Evolutionary conservation across 2,329 filamentous ascomycete species (phyloP).

Genomic region (Sporothrix sp.): DNA sequence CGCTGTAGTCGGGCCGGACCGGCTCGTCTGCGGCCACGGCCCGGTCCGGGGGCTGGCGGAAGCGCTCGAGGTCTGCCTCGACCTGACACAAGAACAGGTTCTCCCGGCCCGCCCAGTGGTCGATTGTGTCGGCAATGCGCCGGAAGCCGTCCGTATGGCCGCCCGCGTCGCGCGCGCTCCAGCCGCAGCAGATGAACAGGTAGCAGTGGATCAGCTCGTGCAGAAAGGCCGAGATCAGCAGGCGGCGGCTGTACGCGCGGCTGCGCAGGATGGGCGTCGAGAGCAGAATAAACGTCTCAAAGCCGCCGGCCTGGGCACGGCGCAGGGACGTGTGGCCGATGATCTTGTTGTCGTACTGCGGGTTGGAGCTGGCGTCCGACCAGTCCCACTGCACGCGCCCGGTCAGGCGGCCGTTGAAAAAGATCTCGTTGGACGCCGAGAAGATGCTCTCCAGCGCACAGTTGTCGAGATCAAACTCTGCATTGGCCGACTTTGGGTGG

Average conservation of each 20-base stretch:
- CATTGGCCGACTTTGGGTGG: conserved; percentile 35
- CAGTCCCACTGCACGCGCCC: conserved; percentile 54
- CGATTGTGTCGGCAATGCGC: conserved; percentile 49
- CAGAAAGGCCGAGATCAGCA: conserved; percentile 55
- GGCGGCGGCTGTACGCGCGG: conserved; percentile 45
- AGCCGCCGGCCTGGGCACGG: conserved; percentile 37
- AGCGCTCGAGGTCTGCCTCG: conserved; percentile 45
- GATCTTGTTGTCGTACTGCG: conserved; percentile 43
- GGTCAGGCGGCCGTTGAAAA: conserved; percentile 47
- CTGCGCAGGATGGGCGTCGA: conserved; percentile 49
- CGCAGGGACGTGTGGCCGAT: conserved; percentile 55
- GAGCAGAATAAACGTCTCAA: conserved; percentile 53
- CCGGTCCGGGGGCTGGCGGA: conserved; percentile 10
- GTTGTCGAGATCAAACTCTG: conserved; percentile 46
- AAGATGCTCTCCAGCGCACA: conserved; percentile 49
- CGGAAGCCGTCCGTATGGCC: conserved; percentile 53
- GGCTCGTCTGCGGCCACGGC: not conserved
- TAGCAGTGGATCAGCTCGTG: conserved; percentile 61
- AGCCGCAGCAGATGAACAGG: conserved; percentile 52
- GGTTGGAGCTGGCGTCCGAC: conserved; percentile 40
- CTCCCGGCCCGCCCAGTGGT: conserved; percentile 49
- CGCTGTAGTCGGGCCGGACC: not conserved
- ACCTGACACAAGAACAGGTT: conserved; percentile 47
- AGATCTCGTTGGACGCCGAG: conserved; percentile 51
- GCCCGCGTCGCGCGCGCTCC: conserved; percentile 43